Evolutionary conservation across 768 basidiomycete genomes (phyloP).

Genomic region (Butyriboletus loyo): DNA sequence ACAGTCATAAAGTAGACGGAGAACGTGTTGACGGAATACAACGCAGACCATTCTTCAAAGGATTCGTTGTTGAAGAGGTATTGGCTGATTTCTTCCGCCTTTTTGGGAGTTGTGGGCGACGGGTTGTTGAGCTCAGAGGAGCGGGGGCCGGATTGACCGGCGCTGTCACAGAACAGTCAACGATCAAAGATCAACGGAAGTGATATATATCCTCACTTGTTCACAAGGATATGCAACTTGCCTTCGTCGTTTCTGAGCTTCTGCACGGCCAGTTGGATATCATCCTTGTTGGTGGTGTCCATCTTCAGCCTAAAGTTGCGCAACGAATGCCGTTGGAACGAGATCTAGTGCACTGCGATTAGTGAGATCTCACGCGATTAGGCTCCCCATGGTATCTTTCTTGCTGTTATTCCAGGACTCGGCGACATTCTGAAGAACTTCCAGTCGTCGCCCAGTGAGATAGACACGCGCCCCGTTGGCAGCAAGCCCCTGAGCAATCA

Average conservation of each 20-base stretch:
- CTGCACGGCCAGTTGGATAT: constrained; percentile 56
- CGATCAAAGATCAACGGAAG: neutral
- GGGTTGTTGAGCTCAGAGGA: constrained; percentile 57
- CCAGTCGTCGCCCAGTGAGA: constrained; percentile 66
- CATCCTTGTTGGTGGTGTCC: constrained; percentile 69
- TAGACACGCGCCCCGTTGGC: constrained; percentile 79
- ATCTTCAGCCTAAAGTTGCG: constrained; percentile 49
- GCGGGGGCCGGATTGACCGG: constrained; percentile 68
- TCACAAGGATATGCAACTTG: constrained; percentile 73
- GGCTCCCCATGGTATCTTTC: constrained; percentile 39
- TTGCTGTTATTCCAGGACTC: constrained; percentile 43
- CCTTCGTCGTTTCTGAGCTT: constrained; percentile 43
- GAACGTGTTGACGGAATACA: constrained; percentile 68
- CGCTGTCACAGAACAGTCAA: constrained; percentile 40
- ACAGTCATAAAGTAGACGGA: constrained; percentile 76
- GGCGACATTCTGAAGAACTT: constrained; percentile 59
- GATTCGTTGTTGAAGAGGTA: constrained; percentile 68
- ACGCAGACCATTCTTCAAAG: constrained; percentile 56
- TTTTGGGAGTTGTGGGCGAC: constrained; percentile 54
- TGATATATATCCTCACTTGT: constrained; percentile 54
- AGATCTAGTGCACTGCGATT: neutral
- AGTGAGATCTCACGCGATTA: constrained; percentile 54
- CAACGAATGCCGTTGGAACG: neutral
- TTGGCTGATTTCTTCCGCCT: constrained; percentile 62
- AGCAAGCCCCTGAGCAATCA: constrained; percentile 72